Percentiles rank a stretch among this genome's conserved stretches.
Conservation (phyloP, 305 asterid genomes). For the Solanum hybrid region DNA sequence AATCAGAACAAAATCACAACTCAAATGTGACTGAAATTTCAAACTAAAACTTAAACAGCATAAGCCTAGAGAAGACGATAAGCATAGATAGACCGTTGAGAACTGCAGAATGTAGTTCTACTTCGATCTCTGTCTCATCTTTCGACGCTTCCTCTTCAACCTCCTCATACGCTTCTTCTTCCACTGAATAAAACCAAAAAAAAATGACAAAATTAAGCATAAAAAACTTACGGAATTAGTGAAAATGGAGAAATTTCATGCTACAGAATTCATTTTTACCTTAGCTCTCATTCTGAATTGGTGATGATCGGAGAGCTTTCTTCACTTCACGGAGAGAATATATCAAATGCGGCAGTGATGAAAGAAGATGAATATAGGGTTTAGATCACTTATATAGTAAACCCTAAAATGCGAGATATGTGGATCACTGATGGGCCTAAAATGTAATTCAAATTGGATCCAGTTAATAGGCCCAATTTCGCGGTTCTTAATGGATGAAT, state of each 20-base stretch:
- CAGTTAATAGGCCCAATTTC: not conserved
- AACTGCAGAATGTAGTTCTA: not conserved
- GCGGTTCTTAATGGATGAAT: not conserved
- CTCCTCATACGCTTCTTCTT: constrained; percentile 79
- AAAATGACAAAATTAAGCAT: not conserved
- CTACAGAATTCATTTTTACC: not conserved
- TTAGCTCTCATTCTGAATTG: constrained; percentile 20
- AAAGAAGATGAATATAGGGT: not conserved
- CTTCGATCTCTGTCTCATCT: constrained; percentile 77
- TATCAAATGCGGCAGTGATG: not conserved
- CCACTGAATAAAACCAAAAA: constrained; percentile 29
- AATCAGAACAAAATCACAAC: not conserved
- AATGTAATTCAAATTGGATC: not conserved
- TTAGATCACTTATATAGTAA: constrained; percentile 1
- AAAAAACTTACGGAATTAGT: not conserved
- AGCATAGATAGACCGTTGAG: not conserved
- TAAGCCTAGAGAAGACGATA: not conserved
- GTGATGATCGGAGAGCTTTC: not conserved
- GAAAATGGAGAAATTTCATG: not conserved
- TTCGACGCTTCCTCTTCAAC: constrained; percentile 75
- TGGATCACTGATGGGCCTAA: not conserved
- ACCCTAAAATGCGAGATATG: constrained; percentile 9
- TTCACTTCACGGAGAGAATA: not conserved
- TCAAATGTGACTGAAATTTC: not conserved
- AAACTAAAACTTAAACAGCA: not conserved